Percentiles rank a stretch among this genome's conserved stretches.
Evolutionary conservation across 73 alveolate genomes (phyloP).

Genomic region (Urostyla sp.): DNA sequence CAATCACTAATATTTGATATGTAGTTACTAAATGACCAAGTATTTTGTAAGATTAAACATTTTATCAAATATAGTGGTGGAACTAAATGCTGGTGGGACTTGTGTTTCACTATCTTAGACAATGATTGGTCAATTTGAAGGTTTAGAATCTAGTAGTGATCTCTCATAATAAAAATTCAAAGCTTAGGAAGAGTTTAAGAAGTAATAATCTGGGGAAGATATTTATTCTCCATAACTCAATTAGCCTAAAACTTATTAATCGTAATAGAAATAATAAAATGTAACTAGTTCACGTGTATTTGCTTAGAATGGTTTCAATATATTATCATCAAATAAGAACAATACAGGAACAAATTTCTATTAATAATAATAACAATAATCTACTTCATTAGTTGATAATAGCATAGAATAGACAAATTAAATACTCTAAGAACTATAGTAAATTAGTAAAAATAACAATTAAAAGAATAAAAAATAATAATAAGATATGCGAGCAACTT

Average conservation of each 20-base stretch:
- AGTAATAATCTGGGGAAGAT: no score
- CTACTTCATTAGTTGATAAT: no score
- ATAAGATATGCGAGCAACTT: constrained; percentile 33
- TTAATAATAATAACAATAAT: no score
- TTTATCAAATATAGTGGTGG: constrained; percentile 31
- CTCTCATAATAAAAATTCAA: no score
- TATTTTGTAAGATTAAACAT: constrained; percentile 18
- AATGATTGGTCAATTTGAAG: no score
- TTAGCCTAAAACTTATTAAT: no score
- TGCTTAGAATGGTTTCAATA: constrained; percentile 42
- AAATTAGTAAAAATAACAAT: constrained; percentile 6
- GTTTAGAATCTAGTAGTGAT: no score
- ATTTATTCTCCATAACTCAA: no score
- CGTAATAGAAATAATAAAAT: no score
- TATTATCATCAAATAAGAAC: neutral
- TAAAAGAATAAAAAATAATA: neutral
- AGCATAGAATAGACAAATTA: no score
- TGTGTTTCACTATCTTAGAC: constrained; percentile 20
- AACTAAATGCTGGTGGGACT: constrained; percentile 4
- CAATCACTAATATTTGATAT: constrained; percentile 19
- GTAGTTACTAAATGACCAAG: neutral
- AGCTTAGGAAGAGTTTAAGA: no score
- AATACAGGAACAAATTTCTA: constrained; percentile 32
- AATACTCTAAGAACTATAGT: no score
- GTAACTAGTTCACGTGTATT: constrained; percentile 12